phyloP scores from a whole-genome alignment of 768 basidiomycete species.

The Lactarius psammicola region DNA sequence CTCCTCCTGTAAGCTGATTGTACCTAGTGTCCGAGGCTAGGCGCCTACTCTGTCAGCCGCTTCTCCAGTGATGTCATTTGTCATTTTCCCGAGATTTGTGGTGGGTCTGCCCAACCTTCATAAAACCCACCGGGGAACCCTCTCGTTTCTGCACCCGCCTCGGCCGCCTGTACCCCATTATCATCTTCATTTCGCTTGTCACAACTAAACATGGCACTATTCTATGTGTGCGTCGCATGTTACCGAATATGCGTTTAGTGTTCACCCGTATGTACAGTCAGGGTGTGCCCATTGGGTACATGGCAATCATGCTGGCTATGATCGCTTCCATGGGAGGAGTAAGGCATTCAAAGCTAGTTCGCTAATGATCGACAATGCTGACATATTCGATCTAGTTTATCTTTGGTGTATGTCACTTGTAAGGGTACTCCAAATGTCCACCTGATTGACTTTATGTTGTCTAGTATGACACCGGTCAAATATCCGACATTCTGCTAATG shows the following conservation, averaged over 20 bases:
- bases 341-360: slow-evolving; percentile 9
- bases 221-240: slow-evolving; percentile 32
- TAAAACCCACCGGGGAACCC: not conserved
- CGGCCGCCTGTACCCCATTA: not conserved
- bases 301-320: slow-evolving; percentile 63
- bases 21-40: not conserved
- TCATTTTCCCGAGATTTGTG: slow-evolving; percentile 1
- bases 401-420: slow-evolving; percentile 32
- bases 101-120: slow-evolving; percentile 4
- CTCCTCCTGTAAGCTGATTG: not conserved
- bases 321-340: slow-evolving; percentile 68
- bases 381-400: slow-evolving; percentile 26
- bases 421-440: not conserved
- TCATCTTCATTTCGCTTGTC: not conserved
- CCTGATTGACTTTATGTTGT: slow-evolving; percentile 16
- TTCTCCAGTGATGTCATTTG: slow-evolving; percentile 11
- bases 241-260: not conserved
- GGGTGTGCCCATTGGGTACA: slow-evolving; percentile 60
- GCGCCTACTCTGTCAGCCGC: not conserved
- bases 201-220: slow-evolving; percentile 32
- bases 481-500: slow-evolving; percentile 75
- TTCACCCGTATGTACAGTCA: slow-evolving; percentile 38
- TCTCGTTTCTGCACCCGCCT: not conserved
- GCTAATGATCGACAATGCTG: not conserved
- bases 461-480: slow-evolving; percentile 72